Evolutionary conservation across 257 asterid species (phyloP).

Genomic region (Buddleja alternifolia): DNA sequence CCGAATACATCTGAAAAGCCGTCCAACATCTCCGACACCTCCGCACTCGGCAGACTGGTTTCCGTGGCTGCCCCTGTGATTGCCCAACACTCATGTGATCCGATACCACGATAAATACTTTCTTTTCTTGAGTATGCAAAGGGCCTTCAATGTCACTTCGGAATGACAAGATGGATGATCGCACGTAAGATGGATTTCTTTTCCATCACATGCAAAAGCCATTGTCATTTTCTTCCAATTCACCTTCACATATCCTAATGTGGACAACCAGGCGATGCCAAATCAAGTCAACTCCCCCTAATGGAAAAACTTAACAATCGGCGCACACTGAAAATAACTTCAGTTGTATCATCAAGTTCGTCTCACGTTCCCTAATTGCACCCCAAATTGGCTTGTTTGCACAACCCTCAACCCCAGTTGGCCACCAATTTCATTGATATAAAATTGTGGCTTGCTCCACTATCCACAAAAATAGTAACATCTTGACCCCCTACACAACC

Average conservation of each 20-base stretch:
- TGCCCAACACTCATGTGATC: not conserved
- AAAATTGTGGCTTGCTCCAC: slow-evolving; percentile 7
- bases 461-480: not conserved
- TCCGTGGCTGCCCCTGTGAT: no score
- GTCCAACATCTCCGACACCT: no score
- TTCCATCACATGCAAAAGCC: no score
- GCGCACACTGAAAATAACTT: not conserved
- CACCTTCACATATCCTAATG: not conserved
- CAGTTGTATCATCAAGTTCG: not conserved
- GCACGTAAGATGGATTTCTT: no score
- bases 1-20: not conserved
- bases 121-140: not conserved
- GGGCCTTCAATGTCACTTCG: no score
- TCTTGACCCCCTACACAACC: no score
- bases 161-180: no score
- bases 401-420: not conserved
- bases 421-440: not conserved
- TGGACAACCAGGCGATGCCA: not conserved
- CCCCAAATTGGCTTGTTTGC: not conserved
- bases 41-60: no score
- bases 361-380: no score
- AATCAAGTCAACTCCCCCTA: no score
- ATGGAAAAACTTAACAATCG: no score
- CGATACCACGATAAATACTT: no score
- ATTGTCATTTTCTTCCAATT: not conserved